These are phyloP conservation scores for Fragaria vesca DNA, from an alignment of 306 rosid species.

Conservation along the genomic window DNA sequence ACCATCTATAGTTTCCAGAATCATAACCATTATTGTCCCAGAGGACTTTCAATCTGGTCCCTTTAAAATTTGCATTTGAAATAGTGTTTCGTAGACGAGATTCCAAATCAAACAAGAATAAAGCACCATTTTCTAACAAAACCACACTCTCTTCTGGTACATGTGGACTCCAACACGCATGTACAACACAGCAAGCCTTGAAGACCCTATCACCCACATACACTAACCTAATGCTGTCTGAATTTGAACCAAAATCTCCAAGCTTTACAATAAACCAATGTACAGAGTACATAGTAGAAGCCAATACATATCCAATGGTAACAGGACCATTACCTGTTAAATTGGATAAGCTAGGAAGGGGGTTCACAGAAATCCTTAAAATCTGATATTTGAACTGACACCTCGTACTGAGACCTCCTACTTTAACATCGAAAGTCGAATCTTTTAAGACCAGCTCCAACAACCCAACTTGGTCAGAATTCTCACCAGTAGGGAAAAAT, in stretches of 20 bases:
- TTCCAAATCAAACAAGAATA: constrained; percentile 65
- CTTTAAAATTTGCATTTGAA: constrained; percentile 23
- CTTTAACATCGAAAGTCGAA: constrained; percentile 16
- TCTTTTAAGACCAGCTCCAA: constrained; percentile 26
- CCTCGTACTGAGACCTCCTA: constrained; percentile 20
- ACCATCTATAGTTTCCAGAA: constrained; percentile 40
- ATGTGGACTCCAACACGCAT: constrained; percentile 75
- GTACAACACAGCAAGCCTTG: constrained; percentile 44
- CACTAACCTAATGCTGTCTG: constrained; percentile 30
- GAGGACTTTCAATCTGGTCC: constrained; percentile 46
- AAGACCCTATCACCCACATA: constrained; percentile 46
- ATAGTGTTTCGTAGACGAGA: constrained; percentile 12
- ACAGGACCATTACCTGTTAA: constrained; percentile 17
- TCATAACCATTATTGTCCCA: constrained; percentile 34
- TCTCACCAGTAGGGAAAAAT: constrained; percentile 58
- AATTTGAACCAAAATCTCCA: constrained; percentile 11
- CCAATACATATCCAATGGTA: constrained; percentile 50
- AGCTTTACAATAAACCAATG: constrained; percentile 48
- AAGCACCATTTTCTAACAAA: constrained; percentile 50
- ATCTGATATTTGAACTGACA: constrained; percentile 34
- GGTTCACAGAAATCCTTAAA: constrained; percentile 40
- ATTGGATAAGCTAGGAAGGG: constrained; percentile 4
- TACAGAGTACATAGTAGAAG: constrained; percentile 47
- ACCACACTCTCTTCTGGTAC: constrained; percentile 48
- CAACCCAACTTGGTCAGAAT: constrained; percentile 50